Conservation (phyloP, 495 filamentous ascomycete species). For the Alectoria sarmentosa region DNA sequence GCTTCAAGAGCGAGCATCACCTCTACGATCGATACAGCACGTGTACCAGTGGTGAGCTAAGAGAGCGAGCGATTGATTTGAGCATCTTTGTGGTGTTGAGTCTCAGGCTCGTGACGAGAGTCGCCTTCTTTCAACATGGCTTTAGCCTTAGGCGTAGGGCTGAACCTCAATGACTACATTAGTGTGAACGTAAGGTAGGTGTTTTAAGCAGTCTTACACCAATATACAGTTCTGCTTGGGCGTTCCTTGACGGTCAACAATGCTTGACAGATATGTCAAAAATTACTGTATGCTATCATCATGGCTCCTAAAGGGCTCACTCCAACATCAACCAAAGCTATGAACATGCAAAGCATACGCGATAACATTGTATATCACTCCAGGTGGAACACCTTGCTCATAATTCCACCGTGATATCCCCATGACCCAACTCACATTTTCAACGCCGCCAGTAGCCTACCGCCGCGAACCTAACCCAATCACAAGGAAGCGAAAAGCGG, state of each 20-base stretch:
- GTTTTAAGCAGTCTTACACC: neutral
- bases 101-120: conserved; percentile 3
- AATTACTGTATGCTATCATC: neutral
- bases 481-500: neutral
- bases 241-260: neutral
- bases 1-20: conserved; percentile 4
- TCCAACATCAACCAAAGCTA: neutral
- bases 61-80: neutral
- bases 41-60: neutral
- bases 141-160: conserved; percentile 1
- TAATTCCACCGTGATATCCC: neutral
- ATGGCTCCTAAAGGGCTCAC: neutral
- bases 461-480: neutral
- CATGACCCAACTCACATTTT: neutral
- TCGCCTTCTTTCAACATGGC: neutral
- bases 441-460: conserved; percentile 3
- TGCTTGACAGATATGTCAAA: neutral
- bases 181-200: too few relatives aligned
- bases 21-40: neutral
- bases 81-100: neutral
- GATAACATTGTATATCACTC: neutral
- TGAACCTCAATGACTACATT: neutral
- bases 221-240: neutral
- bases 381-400: conserved; percentile 10
- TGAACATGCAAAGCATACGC: neutral